phyloP scores from a whole-genome alignment of 2,329 filamentous ascomycete species.

The Ophiostoma angusticollis region DNA sequence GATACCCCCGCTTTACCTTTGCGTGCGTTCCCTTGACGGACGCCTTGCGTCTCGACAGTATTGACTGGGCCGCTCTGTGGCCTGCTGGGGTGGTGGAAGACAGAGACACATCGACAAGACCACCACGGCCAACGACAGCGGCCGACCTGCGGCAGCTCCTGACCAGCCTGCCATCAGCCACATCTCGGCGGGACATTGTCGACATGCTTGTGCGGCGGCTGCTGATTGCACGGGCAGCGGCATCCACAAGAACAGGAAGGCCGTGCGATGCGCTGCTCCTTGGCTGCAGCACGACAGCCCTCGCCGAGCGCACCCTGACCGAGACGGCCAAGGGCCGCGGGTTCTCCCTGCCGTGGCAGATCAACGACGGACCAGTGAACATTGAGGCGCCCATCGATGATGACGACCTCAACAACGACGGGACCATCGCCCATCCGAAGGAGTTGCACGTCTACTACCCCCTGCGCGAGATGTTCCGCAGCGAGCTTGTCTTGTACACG shows the following conservation, averaged over 20 bases:
- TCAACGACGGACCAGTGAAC: slow-evolving; percentile 74
- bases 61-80: slow-evolving; percentile 41
- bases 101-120: no score
- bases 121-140: slow-evolving; percentile 16
- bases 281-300: slow-evolving; percentile 73
- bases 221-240: slow-evolving; percentile 51
- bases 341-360: slow-evolving; percentile 67
- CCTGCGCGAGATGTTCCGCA: slow-evolving; percentile 69
- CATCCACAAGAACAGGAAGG: slow-evolving; percentile 20
- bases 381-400: slow-evolving; percentile 19
- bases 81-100: slow-evolving; percentile 2
- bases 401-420: background rate
- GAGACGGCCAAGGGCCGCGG: slow-evolving; percentile 88
- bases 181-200: slow-evolving; percentile 62
- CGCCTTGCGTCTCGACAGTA: slow-evolving; percentile 37
- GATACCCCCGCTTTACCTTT: slow-evolving; percentile 56
- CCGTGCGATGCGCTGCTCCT: slow-evolving; percentile 61
- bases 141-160: slow-evolving; percentile 42
- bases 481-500: slow-evolving; percentile 61
- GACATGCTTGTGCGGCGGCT: slow-evolving; percentile 59
- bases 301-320: slow-evolving; percentile 74
- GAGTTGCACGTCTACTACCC: slow-evolving; percentile 55
- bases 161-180: slow-evolving; percentile 53
- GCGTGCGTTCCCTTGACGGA: slow-evolving; percentile 49
- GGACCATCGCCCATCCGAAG: background rate